A percentile compares a stretch with the other conserved stretches of the same genome.
phyloP scores from a whole-genome alignment of 2,329 filamentous ascomycete genomes.

The Exophiala sp. region DNA sequence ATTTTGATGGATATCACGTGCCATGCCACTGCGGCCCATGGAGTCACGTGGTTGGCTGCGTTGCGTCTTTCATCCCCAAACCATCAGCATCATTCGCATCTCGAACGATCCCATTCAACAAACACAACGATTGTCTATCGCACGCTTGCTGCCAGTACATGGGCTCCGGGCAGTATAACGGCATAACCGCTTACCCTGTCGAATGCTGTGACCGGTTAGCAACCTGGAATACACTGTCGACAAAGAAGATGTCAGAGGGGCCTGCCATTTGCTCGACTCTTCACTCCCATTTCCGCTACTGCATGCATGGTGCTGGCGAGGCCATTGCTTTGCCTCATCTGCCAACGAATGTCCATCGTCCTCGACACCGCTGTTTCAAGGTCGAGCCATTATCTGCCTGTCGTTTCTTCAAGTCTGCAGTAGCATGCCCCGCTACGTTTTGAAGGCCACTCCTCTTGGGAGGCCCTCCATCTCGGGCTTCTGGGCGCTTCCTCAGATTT shows the following conservation, averaged over 20 bases:
- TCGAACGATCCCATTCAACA: not conserved
- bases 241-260: slow-evolving; percentile 6
- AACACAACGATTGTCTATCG: not conserved
- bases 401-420: slow-evolving; percentile 4
- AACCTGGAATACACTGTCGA: slow-evolving; percentile 2
- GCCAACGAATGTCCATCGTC: slow-evolving; percentile 1
- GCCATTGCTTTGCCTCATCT: slow-evolving; percentile 5
- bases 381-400: slow-evolving; percentile 6
- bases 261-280: slow-evolving; percentile 11
- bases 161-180: no score
- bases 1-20: no score
- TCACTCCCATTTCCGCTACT: slow-evolving; percentile 13
- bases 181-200: slow-evolving; percentile 2
- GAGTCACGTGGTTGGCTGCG: not conserved
- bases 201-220: not conserved
- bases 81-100: not conserved
- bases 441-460: not conserved
- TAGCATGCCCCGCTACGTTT: slow-evolving; percentile 7
- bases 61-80: not conserved
- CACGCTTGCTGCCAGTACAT: not conserved
- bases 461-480: not conserved
- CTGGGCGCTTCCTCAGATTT: not conserved
- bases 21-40: no score
- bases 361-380: slow-evolving; percentile 17
- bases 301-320: slow-evolving; percentile 18